Percentiles rank a stretch among this genome's conserved stretches.
Evolutionary conservation across 768 basidiomycete genomes (phyloP).

Genomic region (Rhodocollybia butyracea): DNA sequence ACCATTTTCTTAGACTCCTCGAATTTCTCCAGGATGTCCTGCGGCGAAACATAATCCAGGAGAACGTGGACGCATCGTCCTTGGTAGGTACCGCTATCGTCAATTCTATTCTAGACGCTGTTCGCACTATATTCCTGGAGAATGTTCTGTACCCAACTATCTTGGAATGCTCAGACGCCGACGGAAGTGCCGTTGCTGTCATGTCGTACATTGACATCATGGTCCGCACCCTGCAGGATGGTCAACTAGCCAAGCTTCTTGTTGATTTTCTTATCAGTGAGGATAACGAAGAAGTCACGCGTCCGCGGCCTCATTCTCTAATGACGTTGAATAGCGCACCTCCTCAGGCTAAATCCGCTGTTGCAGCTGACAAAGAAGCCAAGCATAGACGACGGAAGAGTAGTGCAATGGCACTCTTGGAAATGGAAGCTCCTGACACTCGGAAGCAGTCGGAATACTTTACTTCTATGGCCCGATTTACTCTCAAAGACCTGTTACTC

Average conservation of each 20-base stretch:
- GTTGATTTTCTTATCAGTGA: constrained; percentile 82
- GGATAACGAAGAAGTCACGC: constrained; percentile 65
- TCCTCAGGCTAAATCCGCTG: constrained; percentile 27
- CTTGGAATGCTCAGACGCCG: constrained; percentile 85
- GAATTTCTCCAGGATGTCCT: constrained; percentile 92
- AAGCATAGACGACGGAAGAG: constrained; percentile 70
- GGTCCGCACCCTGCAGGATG: constrained; percentile 68
- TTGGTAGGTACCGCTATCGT: constrained; percentile 79
- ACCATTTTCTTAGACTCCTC: constrained; percentile 86
- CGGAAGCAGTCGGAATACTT: constrained; percentile 76
- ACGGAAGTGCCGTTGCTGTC: constrained; percentile 96
- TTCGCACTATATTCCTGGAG: constrained; percentile 85
- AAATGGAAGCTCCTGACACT: constrained; percentile 77
- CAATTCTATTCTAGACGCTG: constrained; percentile 77
- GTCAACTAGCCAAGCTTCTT: constrained; percentile 65
- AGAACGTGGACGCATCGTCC: constrained; percentile 53
- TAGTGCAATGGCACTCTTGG: constrained; percentile 87
- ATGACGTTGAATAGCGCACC: constrained; percentile 38
- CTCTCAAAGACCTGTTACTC: constrained; percentile 83
- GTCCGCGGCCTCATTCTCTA: constrained; percentile 41
- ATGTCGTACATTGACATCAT: constrained; percentile 93
- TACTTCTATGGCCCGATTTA: constrained; percentile 85
- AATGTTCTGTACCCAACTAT: constrained; percentile 92
- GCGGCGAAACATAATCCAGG: constrained; percentile 54
- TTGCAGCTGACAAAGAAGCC: constrained; percentile 32